phyloP scores from a whole-genome alignment of 148 eudicot genomes.

The Diospyros kaki region DNA sequence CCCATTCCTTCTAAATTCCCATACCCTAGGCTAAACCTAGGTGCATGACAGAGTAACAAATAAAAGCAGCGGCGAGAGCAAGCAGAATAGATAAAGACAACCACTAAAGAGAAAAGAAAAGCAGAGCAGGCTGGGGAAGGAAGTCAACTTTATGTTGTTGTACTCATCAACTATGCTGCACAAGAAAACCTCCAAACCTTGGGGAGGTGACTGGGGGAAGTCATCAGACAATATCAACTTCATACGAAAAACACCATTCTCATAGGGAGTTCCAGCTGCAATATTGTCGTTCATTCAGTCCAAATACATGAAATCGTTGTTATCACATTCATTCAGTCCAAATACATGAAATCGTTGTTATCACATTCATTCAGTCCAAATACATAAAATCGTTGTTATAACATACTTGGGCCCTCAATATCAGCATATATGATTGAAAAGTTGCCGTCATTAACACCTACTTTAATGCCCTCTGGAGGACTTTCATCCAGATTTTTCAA shows the following conservation, averaged over 20 bases:
- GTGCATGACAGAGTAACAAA: too few species aligned
- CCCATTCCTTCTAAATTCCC: too few species aligned
- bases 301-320: not conserved
- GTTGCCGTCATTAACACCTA: conserved; percentile 84
- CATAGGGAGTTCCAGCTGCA: conserved; percentile 99
- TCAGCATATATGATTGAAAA: conserved; percentile 89
- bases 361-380: conserved; percentile 13
- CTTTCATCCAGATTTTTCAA: conserved; percentile 94
- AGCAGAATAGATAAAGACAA: too few species aligned
- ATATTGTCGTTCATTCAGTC: conserved; percentile 14
- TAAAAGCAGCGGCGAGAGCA: too few species aligned
- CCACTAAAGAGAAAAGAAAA: too few species aligned
- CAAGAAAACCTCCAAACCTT: conserved; percentile 44
- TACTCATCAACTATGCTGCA: not conserved
- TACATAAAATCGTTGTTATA: not conserved
- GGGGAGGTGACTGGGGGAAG: conserved; percentile 92
- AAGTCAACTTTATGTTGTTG: too few species aligned
- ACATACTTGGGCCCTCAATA: conserved; percentile 90
- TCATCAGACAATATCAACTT: conserved; percentile 82
- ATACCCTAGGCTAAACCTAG: too few species aligned
- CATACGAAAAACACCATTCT: conserved; percentile 92
- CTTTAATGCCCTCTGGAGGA: conserved; percentile 98
- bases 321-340: conserved; percentile 9
- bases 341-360: not conserved
- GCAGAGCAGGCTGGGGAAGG: too few species aligned